Base-by-base conservation (phyloP, 352 stramenopile species). In the Phytophthora kernoviae region DNA sequence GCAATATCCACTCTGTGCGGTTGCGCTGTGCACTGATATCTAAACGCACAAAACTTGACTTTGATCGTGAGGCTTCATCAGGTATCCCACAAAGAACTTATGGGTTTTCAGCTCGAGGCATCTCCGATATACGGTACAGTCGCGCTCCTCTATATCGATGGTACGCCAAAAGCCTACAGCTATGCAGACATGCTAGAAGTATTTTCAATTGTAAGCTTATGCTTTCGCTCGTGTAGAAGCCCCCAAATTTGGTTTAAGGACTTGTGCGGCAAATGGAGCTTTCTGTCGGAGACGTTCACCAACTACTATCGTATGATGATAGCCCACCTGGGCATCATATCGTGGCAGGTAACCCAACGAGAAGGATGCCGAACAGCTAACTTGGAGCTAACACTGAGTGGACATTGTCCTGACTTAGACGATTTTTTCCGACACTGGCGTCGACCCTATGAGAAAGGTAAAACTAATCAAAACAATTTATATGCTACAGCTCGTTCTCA, bases 291-390 rank as follows among this genome's bases (percentile, higher is more conserved):
- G 34, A 80, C 58, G 11, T 93, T 93, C 47, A 76, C 66, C 20
- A 78, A 90, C 33, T 93, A 93, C 62, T 93, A 93, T 58, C 81
- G 84, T 46, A 84, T 91, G 76, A 91, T 91, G 77, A 75, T 93
- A 36, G 70, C 72, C 32, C 84, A 93, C 37, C 56, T 93, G 18
- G 81, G 84, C 4, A 82, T 93, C 54, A 80, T 91, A 17, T 79
- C 74, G 40, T 93, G 84, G 84, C 84, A 90, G 72, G 78, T 88
- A 62, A 56, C 37, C 10, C 1, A 5, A 10, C 10, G n/a, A 43
- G 5, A 21, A 43, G 21, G 37, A 8, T 4, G n/a, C 37, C 9
- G 7, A 15, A 21, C 6, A 43, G 9, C n/a, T 4, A 4, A 11
- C 4, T 43, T 43, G 37, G 6, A 12, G 33, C 10, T 39, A 39